A percentile compares a stretch with the other conserved stretches of the same genome.
These are phyloP conservation scores for Antitrichia curtipendula DNA, from an alignment of 225 moss, liverwort and hornwort genomes.

Conservation along the genomic window DNA sequence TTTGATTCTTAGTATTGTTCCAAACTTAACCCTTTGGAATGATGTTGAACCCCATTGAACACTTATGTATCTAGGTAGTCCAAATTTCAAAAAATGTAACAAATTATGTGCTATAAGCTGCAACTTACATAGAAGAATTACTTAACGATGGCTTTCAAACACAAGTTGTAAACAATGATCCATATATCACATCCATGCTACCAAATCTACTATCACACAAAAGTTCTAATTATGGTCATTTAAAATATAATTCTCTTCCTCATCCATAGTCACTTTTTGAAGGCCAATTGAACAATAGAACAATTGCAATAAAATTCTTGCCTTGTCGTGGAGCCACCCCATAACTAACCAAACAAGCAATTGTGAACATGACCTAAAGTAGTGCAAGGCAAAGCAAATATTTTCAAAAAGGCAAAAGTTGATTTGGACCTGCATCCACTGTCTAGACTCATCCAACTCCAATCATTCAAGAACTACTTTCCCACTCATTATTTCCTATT, in stretches of 20 bases:
- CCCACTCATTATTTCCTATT: no score
- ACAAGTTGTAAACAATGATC: background rate
- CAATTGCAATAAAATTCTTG: background rate
- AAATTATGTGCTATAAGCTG: background rate
- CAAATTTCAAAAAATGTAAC: background rate
- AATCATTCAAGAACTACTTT: no score
- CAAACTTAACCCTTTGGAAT: background rate
- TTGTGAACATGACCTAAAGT: no score
- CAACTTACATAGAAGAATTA: background rate
- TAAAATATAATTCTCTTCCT: background rate
- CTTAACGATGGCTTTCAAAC: background rate
- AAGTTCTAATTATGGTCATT: background rate
- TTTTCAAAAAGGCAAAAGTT: no score
- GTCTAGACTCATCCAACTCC: no score
- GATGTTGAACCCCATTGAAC: no score
- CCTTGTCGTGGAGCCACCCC: no score
- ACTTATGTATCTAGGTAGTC: no score
- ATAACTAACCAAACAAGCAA: no score
- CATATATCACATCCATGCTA: background rate
- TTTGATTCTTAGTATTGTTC: no score
- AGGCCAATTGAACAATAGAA: background rate
- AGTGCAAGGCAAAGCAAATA: no score
- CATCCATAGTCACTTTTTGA: background rate
- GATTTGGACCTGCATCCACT: no score
- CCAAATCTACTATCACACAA: background rate